A percentile compares a stretch with the other conserved stretches of the same genome.
phyloP scores from a whole-genome alignment of 768 basidiomycete species.

The Mycena alexandri region DNA sequence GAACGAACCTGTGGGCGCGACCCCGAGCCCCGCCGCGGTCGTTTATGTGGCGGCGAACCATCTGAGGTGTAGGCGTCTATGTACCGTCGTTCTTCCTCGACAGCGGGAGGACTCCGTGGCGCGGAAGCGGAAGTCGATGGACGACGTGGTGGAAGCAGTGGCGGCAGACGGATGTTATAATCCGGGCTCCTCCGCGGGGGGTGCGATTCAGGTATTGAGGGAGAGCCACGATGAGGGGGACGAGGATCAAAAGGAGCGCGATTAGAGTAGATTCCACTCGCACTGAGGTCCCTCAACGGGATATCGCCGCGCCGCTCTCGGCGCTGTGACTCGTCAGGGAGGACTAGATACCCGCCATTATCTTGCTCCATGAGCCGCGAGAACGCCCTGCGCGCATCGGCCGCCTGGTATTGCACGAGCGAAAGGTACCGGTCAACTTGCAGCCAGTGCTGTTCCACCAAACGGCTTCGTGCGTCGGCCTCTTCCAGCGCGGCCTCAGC shows the following conservation, averaged over 20 bases:
- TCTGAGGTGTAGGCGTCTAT: neutral
- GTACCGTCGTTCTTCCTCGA: slow-evolving; percentile 4
- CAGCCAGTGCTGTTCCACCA: slow-evolving; percentile 31
- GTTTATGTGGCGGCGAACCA: slow-evolving; percentile 27
- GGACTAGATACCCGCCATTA: slow-evolving; percentile 10
- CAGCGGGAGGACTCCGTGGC: slow-evolving; percentile 5
- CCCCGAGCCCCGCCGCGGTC: slow-evolving; percentile 4
- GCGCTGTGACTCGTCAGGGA: neutral
- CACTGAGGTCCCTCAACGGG: neutral
- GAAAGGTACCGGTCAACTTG: slow-evolving; percentile 30
- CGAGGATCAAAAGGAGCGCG: neutral
- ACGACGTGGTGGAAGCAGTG: slow-evolving; percentile 15
- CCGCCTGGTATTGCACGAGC: slow-evolving; percentile 27
- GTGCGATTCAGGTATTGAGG: neutral
- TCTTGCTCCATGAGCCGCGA: slow-evolving; percentile 24
- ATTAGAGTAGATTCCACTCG: neutral
- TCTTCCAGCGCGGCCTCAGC: slow-evolving; percentile 34
- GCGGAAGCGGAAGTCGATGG: neutral
- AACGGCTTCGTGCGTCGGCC: slow-evolving; percentile 26
- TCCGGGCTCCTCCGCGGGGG: slow-evolving; percentile 3
- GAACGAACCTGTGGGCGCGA: slow-evolving; percentile 14
- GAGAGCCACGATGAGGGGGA: neutral
- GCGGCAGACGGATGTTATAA: slow-evolving; percentile 3
- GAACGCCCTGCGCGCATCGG: slow-evolving; percentile 31
- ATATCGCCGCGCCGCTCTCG: slow-evolving; percentile 4